Conservation (phyloP, 1,284 basidiomycete genomes). For the Cryptococcus amylolentus region DNA sequence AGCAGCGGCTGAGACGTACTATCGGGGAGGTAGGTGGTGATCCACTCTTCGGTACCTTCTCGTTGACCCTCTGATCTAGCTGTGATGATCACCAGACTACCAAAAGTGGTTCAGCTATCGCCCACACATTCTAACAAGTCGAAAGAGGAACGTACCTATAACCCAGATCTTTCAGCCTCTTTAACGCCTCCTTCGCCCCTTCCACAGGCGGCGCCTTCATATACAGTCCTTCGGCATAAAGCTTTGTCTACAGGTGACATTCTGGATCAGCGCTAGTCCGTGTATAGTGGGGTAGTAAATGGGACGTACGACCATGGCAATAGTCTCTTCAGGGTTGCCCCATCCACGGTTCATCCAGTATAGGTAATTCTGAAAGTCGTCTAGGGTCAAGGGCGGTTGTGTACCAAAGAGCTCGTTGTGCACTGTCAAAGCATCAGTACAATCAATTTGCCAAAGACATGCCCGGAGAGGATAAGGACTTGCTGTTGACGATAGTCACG, state of each 20-base stretch:
- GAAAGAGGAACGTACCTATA: constrained; percentile 50
- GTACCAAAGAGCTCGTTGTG: constrained; percentile 66
- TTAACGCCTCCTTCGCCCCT: constrained; percentile 63
- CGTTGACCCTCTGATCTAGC: constrained; percentile 61
- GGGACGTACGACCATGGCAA: constrained; percentile 39
- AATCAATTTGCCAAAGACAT: not conserved
- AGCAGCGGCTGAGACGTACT: constrained; percentile 24
- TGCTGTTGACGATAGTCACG: constrained; percentile 62
- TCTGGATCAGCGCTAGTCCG: not conserved
- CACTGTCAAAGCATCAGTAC: constrained; percentile 48
- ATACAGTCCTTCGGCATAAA: constrained; percentile 29
- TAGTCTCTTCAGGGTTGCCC: constrained; percentile 58
- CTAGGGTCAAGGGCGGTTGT: constrained; percentile 50
- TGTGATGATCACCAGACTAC: constrained; percentile 62
- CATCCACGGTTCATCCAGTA: constrained; percentile 67
- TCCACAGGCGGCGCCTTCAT: constrained; percentile 58
- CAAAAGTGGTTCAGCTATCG: not conserved
- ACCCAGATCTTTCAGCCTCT: constrained; percentile 60
- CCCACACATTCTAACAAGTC: not conserved
- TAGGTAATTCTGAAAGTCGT: constrained; percentile 61
- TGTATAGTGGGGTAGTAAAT: not conserved
- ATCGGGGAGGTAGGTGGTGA: constrained; percentile 64
- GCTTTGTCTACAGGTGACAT: constrained; percentile 11
- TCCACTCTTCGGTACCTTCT: constrained; percentile 64
- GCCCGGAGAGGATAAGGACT: constrained; percentile 29